phyloP scores from a whole-genome alignment of 352 stramenopile species.

The Aphanomyces cochlioides region DNA sequence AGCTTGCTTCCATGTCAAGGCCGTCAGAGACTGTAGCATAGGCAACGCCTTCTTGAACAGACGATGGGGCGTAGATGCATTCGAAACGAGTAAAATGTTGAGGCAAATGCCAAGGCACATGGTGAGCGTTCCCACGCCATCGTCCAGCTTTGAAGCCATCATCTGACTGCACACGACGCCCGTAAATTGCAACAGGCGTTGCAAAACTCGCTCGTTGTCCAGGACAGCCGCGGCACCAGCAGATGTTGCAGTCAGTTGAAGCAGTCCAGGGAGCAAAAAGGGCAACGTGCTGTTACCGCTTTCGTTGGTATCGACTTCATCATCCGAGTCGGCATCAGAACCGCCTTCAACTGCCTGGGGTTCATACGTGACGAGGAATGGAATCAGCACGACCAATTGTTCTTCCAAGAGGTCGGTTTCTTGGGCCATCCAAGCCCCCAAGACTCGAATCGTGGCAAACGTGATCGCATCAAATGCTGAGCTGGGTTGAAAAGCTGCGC shows the following conservation, averaged over 20 bases:
- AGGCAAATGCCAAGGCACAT: constrained; percentile 72
- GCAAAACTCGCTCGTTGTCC: constrained; percentile 55
- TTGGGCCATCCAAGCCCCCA: constrained; percentile 79
- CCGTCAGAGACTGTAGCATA: constrained; percentile 52
- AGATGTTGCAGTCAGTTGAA: constrained; percentile 68
- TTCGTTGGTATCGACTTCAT: constrained; percentile 54
- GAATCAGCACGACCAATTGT: constrained; percentile 61
- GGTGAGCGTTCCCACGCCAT: constrained; percentile 62
- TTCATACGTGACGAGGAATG: constrained; percentile 79
- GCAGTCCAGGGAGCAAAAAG: constrained; percentile 72
- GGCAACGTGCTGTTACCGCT: constrained; percentile 62
- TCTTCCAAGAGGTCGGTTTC: constrained; percentile 69
- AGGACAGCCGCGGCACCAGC: constrained; percentile 55
- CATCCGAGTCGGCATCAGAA: constrained; percentile 44
- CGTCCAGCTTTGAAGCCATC: constrained; percentile 43
- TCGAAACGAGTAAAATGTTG: constrained; percentile 63
- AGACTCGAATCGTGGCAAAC: constrained; percentile 68
- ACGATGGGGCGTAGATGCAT: neutral
- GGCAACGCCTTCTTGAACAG: constrained; percentile 38
- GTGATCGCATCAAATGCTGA: constrained; percentile 66
- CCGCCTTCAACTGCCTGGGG: constrained; percentile 20
- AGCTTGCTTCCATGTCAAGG: constrained; percentile 44
- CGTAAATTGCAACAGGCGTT: constrained; percentile 70
- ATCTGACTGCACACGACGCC: constrained; percentile 63
- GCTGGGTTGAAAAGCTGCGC: constrained; percentile 42